Percentiles rank a stretch among this genome's conserved stretches.
Evolutionary conservation across 2,329 filamentous ascomycete species (phyloP).

Genomic region (Aspergillus novoparasiticus): DNA sequence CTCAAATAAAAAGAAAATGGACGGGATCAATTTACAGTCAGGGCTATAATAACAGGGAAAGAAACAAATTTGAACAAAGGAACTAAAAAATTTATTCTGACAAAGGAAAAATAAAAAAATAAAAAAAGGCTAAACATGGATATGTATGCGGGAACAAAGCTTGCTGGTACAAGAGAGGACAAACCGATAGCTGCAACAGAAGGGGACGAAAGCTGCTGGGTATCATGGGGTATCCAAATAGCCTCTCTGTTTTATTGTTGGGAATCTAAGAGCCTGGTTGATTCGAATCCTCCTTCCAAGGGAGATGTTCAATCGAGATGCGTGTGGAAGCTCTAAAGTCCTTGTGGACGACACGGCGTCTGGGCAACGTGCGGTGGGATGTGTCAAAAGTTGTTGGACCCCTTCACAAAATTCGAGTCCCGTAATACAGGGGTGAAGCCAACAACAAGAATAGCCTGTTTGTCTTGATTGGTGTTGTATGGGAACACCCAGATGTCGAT

Average conservation of each 20-base stretch:
- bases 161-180: slow-evolving; percentile 31
- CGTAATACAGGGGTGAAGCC: slow-evolving; percentile 16
- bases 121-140: slow-evolving; percentile 39
- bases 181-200: slow-evolving; percentile 39
- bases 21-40: slow-evolving; percentile 21
- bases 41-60: slow-evolving; percentile 20
- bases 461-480: slow-evolving; percentile 12
- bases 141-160: slow-evolving; percentile 32
- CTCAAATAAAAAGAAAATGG: slow-evolving; percentile 8
- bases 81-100: slow-evolving; percentile 25
- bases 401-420: slow-evolving; percentile 11
- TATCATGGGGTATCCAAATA: slow-evolving; percentile 46
- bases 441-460: slow-evolving; percentile 15
- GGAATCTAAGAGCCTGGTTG: slow-evolving; percentile 22
- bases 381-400: slow-evolving; percentile 11
- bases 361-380: neutral
- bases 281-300: slow-evolving; percentile 19
- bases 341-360: slow-evolving; percentile 10
- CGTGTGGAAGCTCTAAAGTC: slow-evolving; percentile 8
- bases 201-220: slow-evolving; percentile 38
- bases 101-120: slow-evolving; percentile 14
- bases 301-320: slow-evolving; percentile 16
- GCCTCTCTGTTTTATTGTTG: slow-evolving; percentile 33
- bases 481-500: slow-evolving; percentile 13
- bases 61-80: slow-evolving; percentile 24